Percentiles rank a stretch among this genome's conserved stretches.
These are phyloP conservation scores for Clarireedia sp. DNA, from an alignment of 2,329 filamentous ascomycete species.

Conservation along the genomic window DNA sequence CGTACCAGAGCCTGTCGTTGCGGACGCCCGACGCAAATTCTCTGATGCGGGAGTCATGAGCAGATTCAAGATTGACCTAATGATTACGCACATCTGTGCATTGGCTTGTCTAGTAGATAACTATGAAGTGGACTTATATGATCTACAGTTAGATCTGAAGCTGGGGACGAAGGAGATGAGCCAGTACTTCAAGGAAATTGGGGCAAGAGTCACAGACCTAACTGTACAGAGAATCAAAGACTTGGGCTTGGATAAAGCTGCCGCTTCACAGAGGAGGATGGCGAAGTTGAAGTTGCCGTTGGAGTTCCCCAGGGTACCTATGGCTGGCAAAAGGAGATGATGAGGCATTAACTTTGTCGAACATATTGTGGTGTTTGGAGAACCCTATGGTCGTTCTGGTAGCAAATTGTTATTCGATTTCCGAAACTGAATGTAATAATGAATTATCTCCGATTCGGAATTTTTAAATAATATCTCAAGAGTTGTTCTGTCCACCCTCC, in stretches of 20 bases:
- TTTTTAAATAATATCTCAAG: too few species aligned
- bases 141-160: constrained; percentile 63
- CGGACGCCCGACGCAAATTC: constrained; percentile 62
- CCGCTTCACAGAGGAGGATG: constrained; percentile 51
- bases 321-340: constrained; percentile 18
- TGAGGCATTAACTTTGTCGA: neutral
- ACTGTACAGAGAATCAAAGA: constrained; percentile 41
- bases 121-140: constrained; percentile 62
- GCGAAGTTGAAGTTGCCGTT: constrained; percentile 72
- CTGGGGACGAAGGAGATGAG: constrained; percentile 63
- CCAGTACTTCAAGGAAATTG: constrained; percentile 69
- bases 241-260: constrained; percentile 51
- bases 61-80: constrained; percentile 63
- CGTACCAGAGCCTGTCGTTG: constrained; percentile 54
- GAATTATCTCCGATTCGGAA: too few species aligned
- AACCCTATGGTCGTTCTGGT: too few species aligned
- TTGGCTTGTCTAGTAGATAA: constrained; percentile 65
- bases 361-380: too few species aligned
- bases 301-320: constrained; percentile 61
- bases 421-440: too few species aligned
- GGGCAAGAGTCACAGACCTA: constrained; percentile 49
- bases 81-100: constrained; percentile 66
- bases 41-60: constrained; percentile 55
- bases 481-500: too few species aligned
- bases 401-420: too few species aligned